Conservation (phyloP, 2,329 filamentous ascomycete species). For the Sporothrix inflata region DNA sequence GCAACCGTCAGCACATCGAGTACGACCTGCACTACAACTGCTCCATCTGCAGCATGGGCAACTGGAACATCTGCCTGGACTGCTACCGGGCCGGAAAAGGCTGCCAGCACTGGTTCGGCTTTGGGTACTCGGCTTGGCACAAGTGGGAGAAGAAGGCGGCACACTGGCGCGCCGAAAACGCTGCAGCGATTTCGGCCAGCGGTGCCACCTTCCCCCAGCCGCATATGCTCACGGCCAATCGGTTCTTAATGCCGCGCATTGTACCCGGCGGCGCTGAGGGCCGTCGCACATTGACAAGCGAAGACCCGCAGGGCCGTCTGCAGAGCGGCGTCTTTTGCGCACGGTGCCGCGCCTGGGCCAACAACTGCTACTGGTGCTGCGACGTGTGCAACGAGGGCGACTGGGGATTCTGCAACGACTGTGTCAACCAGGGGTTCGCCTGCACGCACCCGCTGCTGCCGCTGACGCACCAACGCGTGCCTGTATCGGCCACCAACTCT, state of each 20-base stretch:
- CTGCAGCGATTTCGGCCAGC: slow-evolving; percentile 37
- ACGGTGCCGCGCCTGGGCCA: slow-evolving; percentile 71
- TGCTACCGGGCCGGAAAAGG: slow-evolving; percentile 80
- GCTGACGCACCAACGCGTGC: slow-evolving; percentile 61
- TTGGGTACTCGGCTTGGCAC: slow-evolving; percentile 71
- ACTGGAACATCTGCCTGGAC: slow-evolving; percentile 76
- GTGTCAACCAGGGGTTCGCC: slow-evolving; percentile 78
- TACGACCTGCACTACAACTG: slow-evolving; percentile 89
- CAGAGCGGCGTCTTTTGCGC: slow-evolving; percentile 85
- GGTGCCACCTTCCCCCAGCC: slow-evolving; percentile 45
- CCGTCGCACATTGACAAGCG: slow-evolving; percentile 62
- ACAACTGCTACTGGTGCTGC: slow-evolving; percentile 90
- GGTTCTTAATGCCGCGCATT: slow-evolving; percentile 56
- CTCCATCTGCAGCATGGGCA: slow-evolving; percentile 66
- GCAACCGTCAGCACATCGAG: slow-evolving; percentile 72
- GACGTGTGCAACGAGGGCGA: slow-evolving; percentile 85
- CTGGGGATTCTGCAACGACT: slow-evolving; percentile 91
- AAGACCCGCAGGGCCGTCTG: slow-evolving; percentile 68
- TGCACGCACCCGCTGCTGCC: slow-evolving; percentile 84
- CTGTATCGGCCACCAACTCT: slow-evolving; percentile 31
- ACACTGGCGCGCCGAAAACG: slow-evolving; percentile 38
- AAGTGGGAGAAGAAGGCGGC: slow-evolving; percentile 61
- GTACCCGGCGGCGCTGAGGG: slow-evolving; percentile 58
- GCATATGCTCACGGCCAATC: slow-evolving; percentile 62
- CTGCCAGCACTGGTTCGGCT: slow-evolving; percentile 87